Percentiles rank a stretch among this genome's conserved stretches.
phyloP scores from a whole-genome alignment of 306 rosid species.

The Abrus precatorius region DNA sequence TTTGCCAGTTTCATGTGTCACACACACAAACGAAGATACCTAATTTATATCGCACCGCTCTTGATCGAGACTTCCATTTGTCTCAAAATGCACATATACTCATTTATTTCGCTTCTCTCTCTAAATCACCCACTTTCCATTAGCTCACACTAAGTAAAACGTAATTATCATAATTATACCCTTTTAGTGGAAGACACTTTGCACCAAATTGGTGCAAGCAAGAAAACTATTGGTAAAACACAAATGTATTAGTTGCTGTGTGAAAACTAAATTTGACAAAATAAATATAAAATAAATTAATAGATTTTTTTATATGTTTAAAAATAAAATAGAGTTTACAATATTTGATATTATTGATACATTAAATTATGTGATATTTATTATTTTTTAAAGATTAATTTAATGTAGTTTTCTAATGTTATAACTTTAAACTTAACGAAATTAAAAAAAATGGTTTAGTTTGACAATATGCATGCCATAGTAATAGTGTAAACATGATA shows the following conservation, averaged over 20 bases:
- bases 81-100: neutral
- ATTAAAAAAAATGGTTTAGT: neutral
- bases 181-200: conserved; percentile 1
- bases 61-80: conserved; percentile 41
- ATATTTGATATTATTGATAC: no score
- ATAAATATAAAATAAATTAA: no score
- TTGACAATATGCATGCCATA: neutral
- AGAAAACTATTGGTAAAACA: neutral
- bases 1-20: conserved; percentile 1
- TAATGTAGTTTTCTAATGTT: no score
- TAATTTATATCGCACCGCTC: conserved; percentile 35
- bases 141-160: conserved; percentile 1
- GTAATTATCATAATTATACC: conserved; percentile 33
- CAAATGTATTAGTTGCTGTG: no score
- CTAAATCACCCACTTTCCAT: neutral
- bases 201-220: neutral
- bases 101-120: conserved; percentile 40
- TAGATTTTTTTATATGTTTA: no score
- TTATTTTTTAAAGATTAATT: no score
- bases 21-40: neutral
- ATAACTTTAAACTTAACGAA: no score
- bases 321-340: no score
- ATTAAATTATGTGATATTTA: no score
- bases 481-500: neutral
- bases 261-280: no score